Conservation (phyloP, 495 filamentous ascomycete species). For the Evansstolkia leycettana region DNA sequence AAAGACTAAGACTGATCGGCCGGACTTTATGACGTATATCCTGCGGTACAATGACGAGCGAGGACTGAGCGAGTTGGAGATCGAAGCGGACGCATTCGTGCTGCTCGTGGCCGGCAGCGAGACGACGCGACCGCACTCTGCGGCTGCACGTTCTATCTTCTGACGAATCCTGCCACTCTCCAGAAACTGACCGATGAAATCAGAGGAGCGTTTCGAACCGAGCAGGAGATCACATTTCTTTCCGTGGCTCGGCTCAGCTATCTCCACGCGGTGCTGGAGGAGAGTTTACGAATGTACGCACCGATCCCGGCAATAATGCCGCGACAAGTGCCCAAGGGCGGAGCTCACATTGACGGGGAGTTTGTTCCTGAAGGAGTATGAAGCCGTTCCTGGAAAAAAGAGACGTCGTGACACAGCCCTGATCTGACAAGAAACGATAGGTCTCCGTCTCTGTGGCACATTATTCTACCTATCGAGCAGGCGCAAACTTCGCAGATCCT, state of each 20-base stretch:
- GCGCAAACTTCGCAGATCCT: conserved; percentile 17
- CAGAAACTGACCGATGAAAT: conserved; percentile 39
- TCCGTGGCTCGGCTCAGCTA: conserved; percentile 25
- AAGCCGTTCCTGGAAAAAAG: conserved; percentile 36
- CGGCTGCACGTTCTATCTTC: conserved; percentile 22
- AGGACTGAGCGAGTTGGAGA: conserved; percentile 9
- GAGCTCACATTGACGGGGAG: conserved; percentile 16
- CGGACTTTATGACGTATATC: conserved; percentile 18
- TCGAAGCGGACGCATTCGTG: conserved; percentile 19
- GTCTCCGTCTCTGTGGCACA: conserved; percentile 11
- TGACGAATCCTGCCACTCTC: conserved; percentile 14
- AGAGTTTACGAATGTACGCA: conserved; percentile 23
- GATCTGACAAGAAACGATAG: conserved; percentile 1
- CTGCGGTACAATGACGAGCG: conserved; percentile 9
- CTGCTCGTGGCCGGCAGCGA: conserved; percentile 38
- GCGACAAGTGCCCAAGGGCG: conserved; percentile 15
- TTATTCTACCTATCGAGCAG: conserved; percentile 13
- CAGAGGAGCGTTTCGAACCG: conserved; percentile 29
- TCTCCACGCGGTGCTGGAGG: conserved; percentile 20
- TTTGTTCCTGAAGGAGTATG: conserved; percentile 21
- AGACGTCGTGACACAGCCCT: no score
- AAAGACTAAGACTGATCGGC: conserved; percentile 6
- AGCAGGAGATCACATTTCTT: conserved; percentile 36
- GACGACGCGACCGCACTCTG: conserved; percentile 35
- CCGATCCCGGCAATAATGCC: conserved; percentile 15